Base-by-base conservation (phyloP, 2,329 filamentous ascomycete genomes). In the Colletotrichum sublineola region DNA sequence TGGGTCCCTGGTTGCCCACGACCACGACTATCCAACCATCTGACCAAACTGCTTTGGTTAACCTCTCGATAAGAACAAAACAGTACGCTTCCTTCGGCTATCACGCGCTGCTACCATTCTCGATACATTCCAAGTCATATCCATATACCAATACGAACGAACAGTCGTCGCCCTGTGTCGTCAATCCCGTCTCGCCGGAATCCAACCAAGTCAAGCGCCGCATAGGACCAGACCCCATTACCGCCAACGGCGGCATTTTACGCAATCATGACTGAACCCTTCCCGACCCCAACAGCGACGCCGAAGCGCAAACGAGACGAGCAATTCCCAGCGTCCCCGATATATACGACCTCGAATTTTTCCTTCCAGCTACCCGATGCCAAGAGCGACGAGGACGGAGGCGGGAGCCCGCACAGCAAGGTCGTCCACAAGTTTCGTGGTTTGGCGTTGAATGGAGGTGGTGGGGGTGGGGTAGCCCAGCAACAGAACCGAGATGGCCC, bases 381-480 rank as follows among this genome's bases (percentile, higher is more conserved):
- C 71, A 69, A 79, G 46, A 67, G 77, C 38, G 73, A 79, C 52
- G 84, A 86, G 40, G 86, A 87, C 63, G 87, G 86, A 70, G 84
- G 81, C 76, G 83, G 80, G 74, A 90, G 88, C 74, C 87, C 88
- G n/a, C 83, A 85, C 66, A 85, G 85, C 53, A 84, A 80, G 66
- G 86, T 90, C 52, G 86, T 85, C 50, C 85, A 86, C 77, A 83
- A 83, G 76, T 89, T 90, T 79, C 82, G 83, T 63, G 85, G 87
- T 68, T 82, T 90, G 63, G 84, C 82, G 18, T 79, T 90, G 67
- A 81, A 78, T 75, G 77, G 80, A 78, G 76, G 61, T 71, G 69
- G 73, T 64, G 86, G 85, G 82, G 85, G 83, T 80, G 86, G 84
- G 83, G 84, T 79, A 77, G 76, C 76, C 73, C 75, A 74, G 64